These are phyloP conservation scores for Acrocalymma vagum DNA, from an alignment of 2,329 filamentous ascomycete species.

Conservation along the genomic window DNA sequence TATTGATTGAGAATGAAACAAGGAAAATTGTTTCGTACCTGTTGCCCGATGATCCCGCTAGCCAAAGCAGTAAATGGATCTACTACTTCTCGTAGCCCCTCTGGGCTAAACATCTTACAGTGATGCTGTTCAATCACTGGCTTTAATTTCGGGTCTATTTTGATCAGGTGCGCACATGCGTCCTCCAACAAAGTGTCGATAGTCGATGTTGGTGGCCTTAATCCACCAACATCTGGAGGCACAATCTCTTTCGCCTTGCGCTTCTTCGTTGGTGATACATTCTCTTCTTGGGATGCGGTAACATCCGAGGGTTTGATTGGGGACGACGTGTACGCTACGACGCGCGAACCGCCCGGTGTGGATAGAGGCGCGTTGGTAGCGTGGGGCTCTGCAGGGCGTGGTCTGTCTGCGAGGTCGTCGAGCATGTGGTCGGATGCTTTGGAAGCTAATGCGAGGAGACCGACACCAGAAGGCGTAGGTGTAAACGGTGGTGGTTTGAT, in stretches of 20 bases:
- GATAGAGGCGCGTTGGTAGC: slow-evolving; percentile 74
- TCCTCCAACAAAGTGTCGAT: slow-evolving; percentile 77
- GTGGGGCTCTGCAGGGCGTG: slow-evolving; percentile 69
- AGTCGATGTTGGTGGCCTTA: slow-evolving; percentile 59
- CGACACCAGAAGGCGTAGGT: slow-evolving; percentile 60
- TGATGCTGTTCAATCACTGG: slow-evolving; percentile 76
- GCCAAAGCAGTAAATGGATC: slow-evolving; percentile 87
- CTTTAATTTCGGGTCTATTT: slow-evolving; percentile 75
- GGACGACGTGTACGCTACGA: slow-evolving; percentile 60
- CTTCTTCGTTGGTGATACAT: slow-evolving; percentile 52
- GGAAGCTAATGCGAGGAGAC: slow-evolving; percentile 52
- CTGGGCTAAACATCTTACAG: slow-evolving; percentile 81
- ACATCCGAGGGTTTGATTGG: slow-evolving; percentile 47
- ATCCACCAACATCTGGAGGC: slow-evolving; percentile 39
- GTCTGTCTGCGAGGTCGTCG: slow-evolving; percentile 33
- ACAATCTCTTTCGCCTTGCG: slow-evolving; percentile 48
- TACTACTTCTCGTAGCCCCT: slow-evolving; percentile 82
- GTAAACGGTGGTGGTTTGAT: slow-evolving; percentile 36
- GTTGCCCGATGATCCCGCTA: slow-evolving; percentile 93
- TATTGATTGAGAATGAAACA: not conserved
- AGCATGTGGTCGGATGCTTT: slow-evolving; percentile 32
- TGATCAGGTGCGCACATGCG: slow-evolving; percentile 77
- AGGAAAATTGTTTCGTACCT: slow-evolving; percentile 53
- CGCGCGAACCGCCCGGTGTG: slow-evolving; percentile 73
- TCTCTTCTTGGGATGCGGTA: slow-evolving; percentile 50